Percentiles rank a stretch among this genome's conserved stretches.
phyloP scores from a whole-genome alignment of 257 asterid genomes.

The Oldenlandia corymbosa region DNA sequence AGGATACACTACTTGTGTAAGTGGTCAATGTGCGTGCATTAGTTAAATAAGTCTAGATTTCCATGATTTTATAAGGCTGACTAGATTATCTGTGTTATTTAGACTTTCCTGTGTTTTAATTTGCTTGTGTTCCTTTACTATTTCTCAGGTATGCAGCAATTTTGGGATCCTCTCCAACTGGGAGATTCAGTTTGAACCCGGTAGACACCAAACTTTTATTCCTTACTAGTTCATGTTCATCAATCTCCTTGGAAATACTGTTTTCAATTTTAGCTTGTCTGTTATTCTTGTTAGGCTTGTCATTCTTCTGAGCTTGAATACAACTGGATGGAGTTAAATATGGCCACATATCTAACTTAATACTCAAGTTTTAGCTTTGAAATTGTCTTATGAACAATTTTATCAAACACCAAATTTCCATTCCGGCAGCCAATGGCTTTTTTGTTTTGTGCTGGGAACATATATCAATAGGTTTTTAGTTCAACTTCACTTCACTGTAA shows the following conservation, averaged over 20 bases:
- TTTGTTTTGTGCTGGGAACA: neutral
- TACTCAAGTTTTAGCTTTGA: neutral
- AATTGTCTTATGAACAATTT: neutral
- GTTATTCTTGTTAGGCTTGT: no score
- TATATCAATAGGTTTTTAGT: neutral
- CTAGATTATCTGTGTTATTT: neutral
- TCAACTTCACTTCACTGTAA: neutral
- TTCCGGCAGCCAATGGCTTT: neutral
- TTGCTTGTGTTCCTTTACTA: conserved; percentile 11
- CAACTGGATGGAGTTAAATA: neutral
- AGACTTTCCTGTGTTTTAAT: conserved; percentile 16
- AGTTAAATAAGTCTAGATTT: neutral
- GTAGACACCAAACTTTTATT: conserved; percentile 37
- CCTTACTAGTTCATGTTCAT: conserved; percentile 5
- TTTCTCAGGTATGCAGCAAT: conserved; percentile 90
- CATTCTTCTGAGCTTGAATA: neutral
- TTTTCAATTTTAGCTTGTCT: neutral
- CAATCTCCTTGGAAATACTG: neutral
- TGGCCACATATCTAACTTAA: neutral
- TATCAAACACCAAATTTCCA: no score
- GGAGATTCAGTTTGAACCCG: conserved; percentile 64
- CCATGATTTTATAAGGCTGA: conserved; percentile 6
- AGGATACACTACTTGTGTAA: conserved; percentile 90
- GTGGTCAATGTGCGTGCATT: conserved; percentile 28
- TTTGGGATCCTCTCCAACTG: conserved; percentile 74